Conservation (phyloP, 2,329 filamentous ascomycete species). For the Botrytis sinoallii region DNA sequence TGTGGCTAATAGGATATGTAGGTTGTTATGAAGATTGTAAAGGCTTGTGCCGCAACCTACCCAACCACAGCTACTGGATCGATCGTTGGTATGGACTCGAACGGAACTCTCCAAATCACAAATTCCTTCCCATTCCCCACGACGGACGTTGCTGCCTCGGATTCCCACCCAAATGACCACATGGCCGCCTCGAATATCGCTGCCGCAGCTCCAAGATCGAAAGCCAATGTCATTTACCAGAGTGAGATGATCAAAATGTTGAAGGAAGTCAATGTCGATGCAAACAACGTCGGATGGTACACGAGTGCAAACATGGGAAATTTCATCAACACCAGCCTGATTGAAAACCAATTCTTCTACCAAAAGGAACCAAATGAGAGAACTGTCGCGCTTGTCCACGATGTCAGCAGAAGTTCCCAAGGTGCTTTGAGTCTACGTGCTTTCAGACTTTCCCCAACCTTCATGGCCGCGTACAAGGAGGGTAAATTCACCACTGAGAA, state of each 20-base stretch:
- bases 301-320: constrained; percentile 98
- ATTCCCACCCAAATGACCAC: constrained; percentile 68
- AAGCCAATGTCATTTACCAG: constrained; percentile 85
- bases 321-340: constrained; percentile 90
- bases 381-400: constrained; percentile 87
- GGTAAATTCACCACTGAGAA: constrained; percentile 93
- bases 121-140: constrained; percentile 94
- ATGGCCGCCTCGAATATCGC: constrained; percentile 67
- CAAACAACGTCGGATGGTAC: constrained; percentile 98
- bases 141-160: constrained; percentile 65
- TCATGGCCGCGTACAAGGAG: constrained; percentile 93
- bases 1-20: constrained; percentile 41
- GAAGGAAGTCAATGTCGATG: constrained; percentile 96
- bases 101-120: constrained; percentile 80
- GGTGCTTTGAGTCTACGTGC: constrained; percentile 86
- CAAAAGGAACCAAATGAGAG: constrained; percentile 87
- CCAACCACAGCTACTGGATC: constrained; percentile 86
- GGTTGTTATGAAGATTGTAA: constrained; percentile 98
- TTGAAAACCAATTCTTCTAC: constrained; percentile 98
- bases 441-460: constrained; percentile 81
- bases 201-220: constrained; percentile 85
- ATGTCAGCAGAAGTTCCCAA: constrained; percentile 91
- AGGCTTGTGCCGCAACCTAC: constrained; percentile 85
- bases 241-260: constrained; percentile 96
- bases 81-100: constrained; percentile 88